Evolutionary conservation across 768 basidiomycete species (phyloP).

Genomic region (Candolleomyces eurysporus): DNA sequence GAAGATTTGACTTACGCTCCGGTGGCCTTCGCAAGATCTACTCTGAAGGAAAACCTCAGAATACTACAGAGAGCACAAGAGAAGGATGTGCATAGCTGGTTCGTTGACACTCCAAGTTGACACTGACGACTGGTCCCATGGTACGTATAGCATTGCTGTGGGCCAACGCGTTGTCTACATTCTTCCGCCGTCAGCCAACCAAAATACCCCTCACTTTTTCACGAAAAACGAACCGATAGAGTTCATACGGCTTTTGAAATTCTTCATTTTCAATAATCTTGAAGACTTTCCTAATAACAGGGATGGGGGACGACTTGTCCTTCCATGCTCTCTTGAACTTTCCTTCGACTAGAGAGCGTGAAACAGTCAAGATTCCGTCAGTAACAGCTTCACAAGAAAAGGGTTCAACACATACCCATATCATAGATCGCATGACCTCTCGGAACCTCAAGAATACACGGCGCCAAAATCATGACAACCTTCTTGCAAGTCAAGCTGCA

Average conservation of each 20-base stretch:
- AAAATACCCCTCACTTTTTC: not conserved
- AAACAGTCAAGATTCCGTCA: too few relatives aligned
- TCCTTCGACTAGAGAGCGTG: not conserved
- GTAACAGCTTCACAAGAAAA: not conserved
- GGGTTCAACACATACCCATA: slow-evolving; percentile 10
- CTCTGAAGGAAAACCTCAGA: not conserved
- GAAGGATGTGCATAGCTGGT: not conserved
- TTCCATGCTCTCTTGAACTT: slow-evolving; percentile 27
- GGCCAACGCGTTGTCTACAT: slow-evolving; percentile 18
- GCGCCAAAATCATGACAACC: slow-evolving; percentile 17
- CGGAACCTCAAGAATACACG: slow-evolving; percentile 18
- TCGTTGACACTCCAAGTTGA: not conserved
- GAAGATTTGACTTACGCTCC: not conserved
- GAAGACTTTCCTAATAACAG: slow-evolving; percentile 23
- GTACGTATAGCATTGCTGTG: slow-evolving; percentile 17
- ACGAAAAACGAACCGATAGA: not conserved
- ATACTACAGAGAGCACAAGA: not conserved
- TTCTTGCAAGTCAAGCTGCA: slow-evolving; percentile 18
- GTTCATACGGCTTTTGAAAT: slow-evolving; percentile 13
- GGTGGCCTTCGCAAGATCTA: not conserved
- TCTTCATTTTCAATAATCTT: slow-evolving; percentile 27
- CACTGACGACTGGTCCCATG: not conserved
- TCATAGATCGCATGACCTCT: slow-evolving; percentile 14
- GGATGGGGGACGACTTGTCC: slow-evolving; percentile 4
- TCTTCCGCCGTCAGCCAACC: too few relatives aligned